phyloP scores from a whole-genome alignment of 768 basidiomycete species.

The Serpula lacrymans region DNA sequence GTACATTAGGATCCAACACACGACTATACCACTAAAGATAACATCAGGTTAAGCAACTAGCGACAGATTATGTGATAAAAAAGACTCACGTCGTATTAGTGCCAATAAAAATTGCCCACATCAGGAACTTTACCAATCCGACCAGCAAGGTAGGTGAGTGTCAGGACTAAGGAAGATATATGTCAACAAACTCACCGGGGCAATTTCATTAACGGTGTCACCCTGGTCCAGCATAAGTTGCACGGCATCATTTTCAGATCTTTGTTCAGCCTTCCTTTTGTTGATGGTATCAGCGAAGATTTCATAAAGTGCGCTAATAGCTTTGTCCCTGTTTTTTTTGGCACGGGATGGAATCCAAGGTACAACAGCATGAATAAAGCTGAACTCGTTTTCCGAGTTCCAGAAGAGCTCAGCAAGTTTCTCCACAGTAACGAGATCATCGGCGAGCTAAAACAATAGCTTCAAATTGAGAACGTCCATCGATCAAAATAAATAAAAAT shows the following conservation, averaged over 20 bases:
- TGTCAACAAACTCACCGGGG: no score
- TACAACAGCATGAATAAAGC: slow-evolving; percentile 30
- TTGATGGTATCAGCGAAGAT: slow-evolving; percentile 26
- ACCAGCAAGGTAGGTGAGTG: no score
- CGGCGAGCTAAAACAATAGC: slow-evolving; percentile 31
- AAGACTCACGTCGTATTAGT: no score
- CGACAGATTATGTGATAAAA: slow-evolving; percentile 16
- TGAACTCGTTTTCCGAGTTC: slow-evolving; percentile 29
- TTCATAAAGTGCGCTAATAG: slow-evolving; percentile 28
- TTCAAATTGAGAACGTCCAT: no score
- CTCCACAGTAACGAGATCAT: slow-evolving; percentile 19
- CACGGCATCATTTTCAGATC: no score
- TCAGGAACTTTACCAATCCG: no score
- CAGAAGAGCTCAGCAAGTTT: slow-evolving; percentile 26
- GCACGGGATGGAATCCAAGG: slow-evolving; percentile 40
- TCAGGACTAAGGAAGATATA: no score
- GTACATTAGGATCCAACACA: slow-evolving; percentile 36
- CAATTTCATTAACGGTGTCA: no score
- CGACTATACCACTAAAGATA: slow-evolving; percentile 16
- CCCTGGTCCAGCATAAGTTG: no score
- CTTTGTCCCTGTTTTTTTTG: slow-evolving; percentile 25
- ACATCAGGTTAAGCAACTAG: neutral
- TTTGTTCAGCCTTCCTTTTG: no score
- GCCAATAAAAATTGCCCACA: no score
- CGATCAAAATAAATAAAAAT: no score